Base-by-base conservation (phyloP, 495 filamentous ascomycete genomes). In the Chaetomium cochliodes region DNA sequence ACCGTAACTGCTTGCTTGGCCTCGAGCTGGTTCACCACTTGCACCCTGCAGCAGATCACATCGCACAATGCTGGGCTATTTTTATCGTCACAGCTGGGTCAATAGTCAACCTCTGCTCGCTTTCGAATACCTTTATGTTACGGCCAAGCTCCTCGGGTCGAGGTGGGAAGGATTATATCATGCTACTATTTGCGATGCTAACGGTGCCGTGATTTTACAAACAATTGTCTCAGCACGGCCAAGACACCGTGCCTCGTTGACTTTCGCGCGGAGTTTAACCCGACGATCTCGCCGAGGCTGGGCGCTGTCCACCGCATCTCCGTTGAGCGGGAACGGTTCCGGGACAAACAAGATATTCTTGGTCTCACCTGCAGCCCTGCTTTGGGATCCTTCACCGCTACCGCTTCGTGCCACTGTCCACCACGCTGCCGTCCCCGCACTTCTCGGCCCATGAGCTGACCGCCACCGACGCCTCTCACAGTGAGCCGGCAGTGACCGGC, bases 361-460 rank as follows among this genome's bases (percentile, higher is more conserved):
- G 46, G 46, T 49, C 46, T 49, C 46, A 52, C 23, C 25, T 28
- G 23, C 50, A 52, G 23, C 22, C n/a, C 22, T 39, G 54, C 39
- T 3, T 18, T 23, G 41, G 39, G 12, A 57, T 41, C 33, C 56
- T 46, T 46, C 56, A 58, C 56, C 56, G 56, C 56, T 28, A 7
- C 16, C 56, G 41, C 33, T 37, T 37, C 28, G 28, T 30, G 33
- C 9, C 41, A 44, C 16, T 44, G 41, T 12, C 3, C 25, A n/a
- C 56, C 33, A n/a, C 33, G 33, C 33, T n/a, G 18, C 11, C 25
- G 23, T 47, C 56, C 56, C 55, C 56, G 55, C 55, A 58, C 55
- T 44, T 46, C 15, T 30, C 56, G 41, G 41, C 41, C 5, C 8
- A 22, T 13, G 55, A 6, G 23, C 33, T 55, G 52, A 37, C 52